phyloP scores from a whole-genome alignment of 2,329 filamentous ascomycete genomes.

The Camillea tinctor region DNA sequence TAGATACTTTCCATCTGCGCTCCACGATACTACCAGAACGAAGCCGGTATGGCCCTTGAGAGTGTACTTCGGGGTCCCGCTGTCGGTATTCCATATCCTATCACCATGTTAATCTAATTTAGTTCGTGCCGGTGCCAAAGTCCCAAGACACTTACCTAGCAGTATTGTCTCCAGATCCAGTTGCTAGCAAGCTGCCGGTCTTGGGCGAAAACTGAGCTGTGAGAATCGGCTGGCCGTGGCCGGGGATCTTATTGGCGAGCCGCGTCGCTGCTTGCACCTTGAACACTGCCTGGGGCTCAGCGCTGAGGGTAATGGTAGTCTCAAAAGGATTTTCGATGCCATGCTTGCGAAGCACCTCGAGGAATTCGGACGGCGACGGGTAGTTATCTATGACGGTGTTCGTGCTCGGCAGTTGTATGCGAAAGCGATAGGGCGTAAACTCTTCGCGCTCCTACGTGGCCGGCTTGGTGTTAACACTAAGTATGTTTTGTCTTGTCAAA shows the following conservation, averaged over 20 bases:
- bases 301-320: conserved; percentile 53
- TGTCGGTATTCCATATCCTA: conserved; percentile 92
- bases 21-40: conserved; percentile 87
- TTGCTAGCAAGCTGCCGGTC: conserved; percentile 75
- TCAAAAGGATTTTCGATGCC: conserved; percentile 59
- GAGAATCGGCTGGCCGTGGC: conserved; percentile 89
- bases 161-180: conserved; percentile 86
- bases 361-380: conserved; percentile 48
- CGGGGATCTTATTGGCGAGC: conserved; percentile 83
- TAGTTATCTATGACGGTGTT: conserved; percentile 56
- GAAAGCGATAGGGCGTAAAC: conserved; percentile 61
- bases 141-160: conserved; percentile 43
- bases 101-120: not conserved
- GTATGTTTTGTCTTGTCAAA: not conserved
- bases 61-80: conserved; percentile 82
- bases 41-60: conserved; percentile 85
- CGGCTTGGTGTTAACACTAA: conserved; percentile 5
- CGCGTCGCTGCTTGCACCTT: conserved; percentile 88
- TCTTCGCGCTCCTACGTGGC: conserved; percentile 49
- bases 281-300: conserved; percentile 87
- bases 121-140: not conserved
- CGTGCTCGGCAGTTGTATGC: conserved; percentile 55
- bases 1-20: conserved; percentile 75
- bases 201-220: conserved; percentile 81
- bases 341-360: conserved; percentile 53